Evolutionary conservation across 164 flowering plant genomes (phyloP).

Genomic region (Chimonanthus praecox): DNA sequence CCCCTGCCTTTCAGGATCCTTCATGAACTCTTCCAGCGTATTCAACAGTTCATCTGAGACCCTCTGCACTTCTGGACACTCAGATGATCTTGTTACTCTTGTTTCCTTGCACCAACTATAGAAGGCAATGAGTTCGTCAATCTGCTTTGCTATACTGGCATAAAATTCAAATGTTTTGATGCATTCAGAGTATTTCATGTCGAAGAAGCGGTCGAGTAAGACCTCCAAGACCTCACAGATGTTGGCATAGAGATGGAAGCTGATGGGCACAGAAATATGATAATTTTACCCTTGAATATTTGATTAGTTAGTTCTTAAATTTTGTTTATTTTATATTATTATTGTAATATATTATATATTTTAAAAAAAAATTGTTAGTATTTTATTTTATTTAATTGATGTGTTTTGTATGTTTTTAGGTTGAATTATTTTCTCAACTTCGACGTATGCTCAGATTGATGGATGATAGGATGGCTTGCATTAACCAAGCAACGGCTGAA

Average conservation of each 20-base stretch:
- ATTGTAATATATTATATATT: no score
- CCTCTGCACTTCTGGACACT: conserved; percentile 55
- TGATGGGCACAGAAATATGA: conserved; percentile 3
- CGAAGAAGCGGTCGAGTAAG: conserved; percentile 45
- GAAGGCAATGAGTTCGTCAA: conserved; percentile 65
- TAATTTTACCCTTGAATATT: no score
- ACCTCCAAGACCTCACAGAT: conserved; percentile 45
- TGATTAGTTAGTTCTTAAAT: no score
- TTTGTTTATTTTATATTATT: no score
- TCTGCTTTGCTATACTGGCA: conserved; percentile 48
- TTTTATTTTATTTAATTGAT: no score
- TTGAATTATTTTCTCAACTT: no score
- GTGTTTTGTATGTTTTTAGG: no score
- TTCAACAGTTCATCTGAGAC: neutral
- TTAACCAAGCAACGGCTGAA: no score
- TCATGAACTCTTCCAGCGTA: neutral
- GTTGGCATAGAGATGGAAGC: conserved; percentile 57
- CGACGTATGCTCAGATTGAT: no score
- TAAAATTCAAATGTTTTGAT: conserved; percentile 50
- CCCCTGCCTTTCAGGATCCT: neutral
- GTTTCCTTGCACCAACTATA: conserved; percentile 65
- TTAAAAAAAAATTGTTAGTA: no score
- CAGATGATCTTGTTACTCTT: conserved; percentile 59
- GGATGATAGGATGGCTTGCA: no score
- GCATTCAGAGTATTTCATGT: conserved; percentile 57